phyloP scores from a whole-genome alignment of 2,329 filamentous ascomycete species.

The Didymella keratinophila region DNA sequence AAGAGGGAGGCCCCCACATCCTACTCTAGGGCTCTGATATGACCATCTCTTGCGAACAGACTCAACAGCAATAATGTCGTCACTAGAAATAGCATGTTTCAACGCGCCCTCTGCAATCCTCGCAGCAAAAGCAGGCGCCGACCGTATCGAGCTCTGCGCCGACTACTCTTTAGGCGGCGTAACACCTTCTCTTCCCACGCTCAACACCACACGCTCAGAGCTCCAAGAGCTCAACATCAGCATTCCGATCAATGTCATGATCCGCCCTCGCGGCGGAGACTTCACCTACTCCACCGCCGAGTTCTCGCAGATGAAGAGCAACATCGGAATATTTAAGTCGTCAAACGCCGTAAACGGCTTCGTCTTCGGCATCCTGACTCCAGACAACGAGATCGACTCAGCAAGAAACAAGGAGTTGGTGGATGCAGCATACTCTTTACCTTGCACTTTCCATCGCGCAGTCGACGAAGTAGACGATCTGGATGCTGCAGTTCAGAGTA shows the following conservation, averaged over 20 bases:
- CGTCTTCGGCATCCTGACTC: conserved; percentile 60
- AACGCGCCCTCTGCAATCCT: conserved; percentile 52
- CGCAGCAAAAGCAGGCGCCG: conserved; percentile 55
- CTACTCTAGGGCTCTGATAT: no score
- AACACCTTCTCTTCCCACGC: conserved; percentile 48
- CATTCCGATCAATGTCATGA: conserved; percentile 53
- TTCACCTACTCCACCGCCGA: conserved; percentile 57
- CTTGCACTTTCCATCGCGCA: conserved; percentile 64
- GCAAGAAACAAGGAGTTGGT: conserved; percentile 55
- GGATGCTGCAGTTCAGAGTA: conserved; percentile 44
- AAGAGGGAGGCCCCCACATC: no score
- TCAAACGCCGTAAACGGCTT: conserved; percentile 54
- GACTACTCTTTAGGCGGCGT: conserved; percentile 53
- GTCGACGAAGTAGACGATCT: conserved; percentile 56
- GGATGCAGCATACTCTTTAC: conserved; percentile 49
- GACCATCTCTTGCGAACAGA: no score
- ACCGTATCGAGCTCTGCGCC: conserved; percentile 62
- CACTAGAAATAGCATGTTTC: conserved; percentile 62
- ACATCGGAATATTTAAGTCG: conserved; percentile 49
- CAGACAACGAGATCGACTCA: conserved; percentile 49
- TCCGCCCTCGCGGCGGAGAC: conserved; percentile 58
- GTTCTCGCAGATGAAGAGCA: conserved; percentile 54
- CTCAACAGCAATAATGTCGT: neutral
- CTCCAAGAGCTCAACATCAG: no score
- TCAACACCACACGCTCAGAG: conserved; percentile 26